These are phyloP conservation scores for Dacryopinax primogenitus DNA, from an alignment of 768 basidiomycete species.

Conservation along the genomic window DNA sequence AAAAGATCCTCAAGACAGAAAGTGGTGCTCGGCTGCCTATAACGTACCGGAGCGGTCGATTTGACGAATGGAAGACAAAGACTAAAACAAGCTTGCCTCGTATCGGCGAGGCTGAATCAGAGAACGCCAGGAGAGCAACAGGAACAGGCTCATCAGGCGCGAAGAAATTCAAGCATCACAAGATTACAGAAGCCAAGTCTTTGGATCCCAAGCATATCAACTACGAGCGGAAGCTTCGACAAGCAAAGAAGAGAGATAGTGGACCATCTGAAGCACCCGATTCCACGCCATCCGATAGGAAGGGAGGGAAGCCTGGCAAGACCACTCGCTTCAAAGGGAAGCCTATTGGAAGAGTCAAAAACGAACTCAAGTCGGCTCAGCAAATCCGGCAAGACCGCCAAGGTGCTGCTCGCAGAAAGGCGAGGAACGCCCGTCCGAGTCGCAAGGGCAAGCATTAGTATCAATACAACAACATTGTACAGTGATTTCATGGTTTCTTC, in stretches of 20 bases:
- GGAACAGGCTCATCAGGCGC: conserved; percentile 32
- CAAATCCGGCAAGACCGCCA: conserved; percentile 73
- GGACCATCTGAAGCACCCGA: conserved; percentile 19
- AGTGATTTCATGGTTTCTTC: background rate
- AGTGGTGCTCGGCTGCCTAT: conserved; percentile 84
- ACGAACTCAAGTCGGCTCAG: conserved; percentile 72
- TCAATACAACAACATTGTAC: background rate
- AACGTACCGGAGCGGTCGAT: conserved; percentile 82
- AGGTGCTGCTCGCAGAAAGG: conserved; percentile 47
- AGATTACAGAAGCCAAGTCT: conserved; percentile 51
- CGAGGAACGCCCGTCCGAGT: conserved; percentile 69
- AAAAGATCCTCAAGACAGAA: conserved; percentile 87
- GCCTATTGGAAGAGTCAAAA: conserved; percentile 51
- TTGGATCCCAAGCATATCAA: conserved; percentile 58
- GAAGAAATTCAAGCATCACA: conserved; percentile 58
- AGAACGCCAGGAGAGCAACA: conserved; percentile 22
- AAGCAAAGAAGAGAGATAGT: conserved; percentile 43
- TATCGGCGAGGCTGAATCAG: conserved; percentile 68
- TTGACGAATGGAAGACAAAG: conserved; percentile 88
- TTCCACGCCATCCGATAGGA: conserved; percentile 17
- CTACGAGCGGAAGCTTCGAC: conserved; percentile 61
- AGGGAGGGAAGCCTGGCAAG: conserved; percentile 30
- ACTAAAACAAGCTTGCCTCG: conserved; percentile 58
- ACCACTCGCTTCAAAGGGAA: conserved; percentile 42
- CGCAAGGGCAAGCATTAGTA: conserved; percentile 23